A percentile compares a stretch with the other conserved stretches of the same genome.
Conservation (phyloP, 306 rosid species). For the Prosopis cineraria region DNA sequence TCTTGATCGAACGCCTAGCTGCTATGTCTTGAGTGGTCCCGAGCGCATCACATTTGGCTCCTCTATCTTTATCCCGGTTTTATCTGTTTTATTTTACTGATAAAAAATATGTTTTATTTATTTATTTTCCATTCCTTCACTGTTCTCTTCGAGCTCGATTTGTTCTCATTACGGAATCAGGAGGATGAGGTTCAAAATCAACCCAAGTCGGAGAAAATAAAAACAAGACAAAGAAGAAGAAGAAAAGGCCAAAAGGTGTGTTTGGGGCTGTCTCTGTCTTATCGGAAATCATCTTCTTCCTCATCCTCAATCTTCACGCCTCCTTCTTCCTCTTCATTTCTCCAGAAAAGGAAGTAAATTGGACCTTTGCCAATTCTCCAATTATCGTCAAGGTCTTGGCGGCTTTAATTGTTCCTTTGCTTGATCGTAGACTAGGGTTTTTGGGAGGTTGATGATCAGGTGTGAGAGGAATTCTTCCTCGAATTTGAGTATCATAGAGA, state of each 20-base stretch:
- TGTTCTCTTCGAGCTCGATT: background rate
- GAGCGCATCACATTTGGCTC: background rate
- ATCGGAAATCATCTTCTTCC: background rate
- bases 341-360: background rate
- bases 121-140: background rate
- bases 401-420: background rate
- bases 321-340: background rate
- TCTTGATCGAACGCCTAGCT: background rate
- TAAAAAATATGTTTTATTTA: too few species aligned
- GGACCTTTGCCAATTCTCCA: background rate
- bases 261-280: background rate
- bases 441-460: background rate
- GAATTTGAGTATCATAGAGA: background rate
- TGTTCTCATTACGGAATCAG: background rate
- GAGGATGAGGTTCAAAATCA: background rate
- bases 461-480: constrained; percentile 3
- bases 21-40: background rate
- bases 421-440: constrained; percentile 32
- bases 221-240: background rate
- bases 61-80: background rate
- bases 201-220: background rate
- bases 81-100: background rate
- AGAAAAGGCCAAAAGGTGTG: background rate
- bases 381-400: background rate
- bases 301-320: background rate